A percentile compares a stretch with the other conserved stretches of the same genome.
Conservation (phyloP, 2,329 filamentous ascomycete species). For the Juglanconis sp. region DNA sequence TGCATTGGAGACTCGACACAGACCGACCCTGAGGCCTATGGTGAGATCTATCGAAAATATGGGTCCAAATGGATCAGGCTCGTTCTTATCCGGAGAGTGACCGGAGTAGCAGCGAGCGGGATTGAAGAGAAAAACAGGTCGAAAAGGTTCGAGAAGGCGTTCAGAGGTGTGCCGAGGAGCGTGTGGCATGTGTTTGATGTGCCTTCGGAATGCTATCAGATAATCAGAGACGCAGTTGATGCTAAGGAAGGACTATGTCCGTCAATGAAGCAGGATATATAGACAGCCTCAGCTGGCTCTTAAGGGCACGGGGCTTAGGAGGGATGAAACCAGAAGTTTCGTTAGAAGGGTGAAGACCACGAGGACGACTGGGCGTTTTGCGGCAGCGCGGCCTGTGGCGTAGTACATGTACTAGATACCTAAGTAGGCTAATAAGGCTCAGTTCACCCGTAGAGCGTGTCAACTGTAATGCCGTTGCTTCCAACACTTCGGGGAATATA, state of each 20-base stretch:
- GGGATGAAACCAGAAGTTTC: too few species aligned
- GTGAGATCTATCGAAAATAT: constrained; percentile 66
- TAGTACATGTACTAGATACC: too few species aligned
- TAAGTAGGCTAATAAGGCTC: too few species aligned
- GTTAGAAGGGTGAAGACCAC: too few species aligned
- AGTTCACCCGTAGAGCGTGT: too few species aligned
- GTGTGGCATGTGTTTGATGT: constrained; percentile 83
- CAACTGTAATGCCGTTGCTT: too few species aligned
- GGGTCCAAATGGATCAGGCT: constrained; percentile 71
- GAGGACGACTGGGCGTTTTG: too few species aligned
- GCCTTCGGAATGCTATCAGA: constrained; percentile 59
- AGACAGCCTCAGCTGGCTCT: too few species aligned
- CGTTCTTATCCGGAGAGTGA: constrained; percentile 83
- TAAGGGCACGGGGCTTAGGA: too few species aligned
- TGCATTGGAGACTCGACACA: constrained; percentile 90
- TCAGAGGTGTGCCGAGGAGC: constrained; percentile 65
- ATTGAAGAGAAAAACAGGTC: constrained; percentile 73
- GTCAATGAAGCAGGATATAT: neutral
- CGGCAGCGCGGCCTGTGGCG: too few species aligned
- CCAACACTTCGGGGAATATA: too few species aligned
- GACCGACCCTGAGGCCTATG: constrained; percentile 86
- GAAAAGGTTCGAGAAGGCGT: constrained; percentile 78
- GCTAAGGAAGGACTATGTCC: neutral
- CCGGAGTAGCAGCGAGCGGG: constrained; percentile 64
- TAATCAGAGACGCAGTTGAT: constrained; percentile 31